These are phyloP conservation scores for Boletus pseudopeckii DNA, from an alignment of 768 basidiomycete genomes.

Conservation along the genomic window DNA sequence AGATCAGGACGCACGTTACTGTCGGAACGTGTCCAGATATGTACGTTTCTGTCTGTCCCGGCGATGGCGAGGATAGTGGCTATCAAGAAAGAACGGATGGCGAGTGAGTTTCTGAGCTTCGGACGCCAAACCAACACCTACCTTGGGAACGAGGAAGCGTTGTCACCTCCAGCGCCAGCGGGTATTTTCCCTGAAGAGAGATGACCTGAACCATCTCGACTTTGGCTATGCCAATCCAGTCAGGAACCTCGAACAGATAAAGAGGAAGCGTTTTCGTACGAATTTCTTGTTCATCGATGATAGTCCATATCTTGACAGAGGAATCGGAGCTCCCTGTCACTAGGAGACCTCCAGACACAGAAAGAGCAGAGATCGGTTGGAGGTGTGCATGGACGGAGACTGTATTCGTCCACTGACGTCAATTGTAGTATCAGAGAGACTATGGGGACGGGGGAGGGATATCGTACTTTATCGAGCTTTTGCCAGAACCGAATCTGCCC, in stretches of 20 bases:
- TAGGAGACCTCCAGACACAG: slow-evolving; percentile 45
- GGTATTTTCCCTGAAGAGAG: slow-evolving; percentile 63
- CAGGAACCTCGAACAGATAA: not conserved
- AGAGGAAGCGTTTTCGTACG: slow-evolving; percentile 21
- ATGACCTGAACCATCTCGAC: slow-evolving; percentile 55
- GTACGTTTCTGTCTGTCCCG: slow-evolving; percentile 76
- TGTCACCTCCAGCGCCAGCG: slow-evolving; percentile 64
- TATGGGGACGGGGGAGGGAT: not conserved
- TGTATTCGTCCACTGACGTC: slow-evolving; percentile 53
- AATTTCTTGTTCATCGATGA: slow-evolving; percentile 29
- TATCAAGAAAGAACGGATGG: slow-evolving; percentile 23
- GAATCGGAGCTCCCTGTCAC: slow-evolving; percentile 85
- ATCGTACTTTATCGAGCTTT: slow-evolving; percentile 27
- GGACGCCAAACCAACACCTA: slow-evolving; percentile 30
- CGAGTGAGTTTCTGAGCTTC: not conserved
- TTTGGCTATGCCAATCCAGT: slow-evolving; percentile 28
- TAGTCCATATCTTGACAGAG: slow-evolving; percentile 69
- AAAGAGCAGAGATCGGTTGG: slow-evolving; percentile 68
- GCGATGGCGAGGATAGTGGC: slow-evolving; percentile 74
- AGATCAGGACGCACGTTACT: slow-evolving; percentile 40
- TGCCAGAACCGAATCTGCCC: slow-evolving; percentile 69
- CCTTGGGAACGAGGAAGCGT: slow-evolving; percentile 67
- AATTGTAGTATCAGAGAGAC: slow-evolving; percentile 12
- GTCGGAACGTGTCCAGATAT: slow-evolving; percentile 71
- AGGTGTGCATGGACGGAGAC: slow-evolving; percentile 56